Evolutionary conservation across 352 stramenopile genomes (phyloP), one percentile per base, ranked within the genome.

Genomic region (Phytopythium cucurbitacearum): DNA sequence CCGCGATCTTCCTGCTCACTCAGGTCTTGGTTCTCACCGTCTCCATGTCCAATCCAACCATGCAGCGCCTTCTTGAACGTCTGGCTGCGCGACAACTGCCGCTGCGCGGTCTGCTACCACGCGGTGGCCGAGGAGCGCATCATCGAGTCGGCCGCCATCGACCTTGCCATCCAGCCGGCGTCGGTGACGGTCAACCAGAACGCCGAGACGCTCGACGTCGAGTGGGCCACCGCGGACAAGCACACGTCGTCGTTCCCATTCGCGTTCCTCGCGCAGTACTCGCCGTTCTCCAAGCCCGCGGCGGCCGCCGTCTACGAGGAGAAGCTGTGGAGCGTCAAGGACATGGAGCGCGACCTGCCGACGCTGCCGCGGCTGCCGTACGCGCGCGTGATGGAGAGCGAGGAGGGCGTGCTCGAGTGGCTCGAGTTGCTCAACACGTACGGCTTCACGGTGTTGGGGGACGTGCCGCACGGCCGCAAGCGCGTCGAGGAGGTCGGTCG

Each of bases 1-100:
- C 11, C 9, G 5, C 21, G 21, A 28, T 28, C 21, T 28, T 28
- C 21, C 21, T 28, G 21, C 21, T 28, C 21, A 28, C 21, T 28
- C 21, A 28, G 21, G 21, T 28, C 21, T 28, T 28, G 21, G 21
- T 28, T 28, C 21, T 28, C 21, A 28, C 21, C 21, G 21, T 28
- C 21, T 28, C 21, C 21, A 28, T 28, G 21, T 28, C 21, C 21
- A 28, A 28, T 28, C 21, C 21, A 1, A 28, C 21, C 21, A 0
- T 45, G 4, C 21, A 71, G 64, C 43, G 35, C 54, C 11, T 65
- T 68, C 44, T 39, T 62, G 12, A 41, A 72, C 39, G 50, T 72
- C 8, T 72, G 64, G 64, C 53, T 72, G 43, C 60, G 64, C 28
- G 64, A 72, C 45, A 72, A 72, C 49, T 72, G 64, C 47, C 55